These are phyloP conservation scores for Metarhizium sp. DNA, from an alignment of 2,329 filamentous ascomycete species.

Conservation along the genomic window DNA sequence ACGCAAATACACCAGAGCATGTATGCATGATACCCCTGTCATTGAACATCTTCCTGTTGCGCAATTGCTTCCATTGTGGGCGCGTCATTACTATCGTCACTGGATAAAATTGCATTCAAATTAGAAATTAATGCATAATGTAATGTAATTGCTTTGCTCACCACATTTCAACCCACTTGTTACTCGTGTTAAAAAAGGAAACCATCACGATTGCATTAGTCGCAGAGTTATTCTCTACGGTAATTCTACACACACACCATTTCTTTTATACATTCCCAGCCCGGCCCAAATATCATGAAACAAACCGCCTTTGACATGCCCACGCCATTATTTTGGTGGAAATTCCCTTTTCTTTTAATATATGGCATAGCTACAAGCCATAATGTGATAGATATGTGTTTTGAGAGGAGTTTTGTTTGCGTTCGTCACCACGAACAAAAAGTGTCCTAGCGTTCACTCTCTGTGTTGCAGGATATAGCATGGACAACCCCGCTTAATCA, in stretches of 20 bases:
- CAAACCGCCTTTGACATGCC: conserved; percentile 7
- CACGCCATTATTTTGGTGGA: conserved; percentile 6
- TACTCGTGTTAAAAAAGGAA: conserved; percentile 9
- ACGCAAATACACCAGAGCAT: not conserved
- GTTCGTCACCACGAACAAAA: not conserved
- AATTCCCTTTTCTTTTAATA: conserved; percentile 3
- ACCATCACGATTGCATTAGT: conserved; percentile 20
- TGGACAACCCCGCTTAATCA: conserved; percentile 32
- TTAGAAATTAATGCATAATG: conserved; percentile 18
- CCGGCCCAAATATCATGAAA: conserved; percentile 11
- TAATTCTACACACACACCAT: conserved; percentile 6
- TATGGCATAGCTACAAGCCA: not conserved
- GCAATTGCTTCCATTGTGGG: not conserved
- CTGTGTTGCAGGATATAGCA: not conserved
- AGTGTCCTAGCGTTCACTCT: not conserved
- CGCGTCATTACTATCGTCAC: not conserved
- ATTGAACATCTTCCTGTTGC: not conserved
- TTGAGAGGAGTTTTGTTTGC: not conserved
- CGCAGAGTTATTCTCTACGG: conserved; percentile 13
- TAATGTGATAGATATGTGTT: conserved; percentile 1
- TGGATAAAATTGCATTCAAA: not conserved
- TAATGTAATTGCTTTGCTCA: conserved; percentile 14
- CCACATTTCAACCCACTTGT: conserved; percentile 5
- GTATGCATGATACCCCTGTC: conserved; percentile 5
- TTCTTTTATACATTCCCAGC: conserved; percentile 14